Base-by-base conservation (phyloP, 495 filamentous ascomycete genomes). In the Parathielavia appendiculata region DNA sequence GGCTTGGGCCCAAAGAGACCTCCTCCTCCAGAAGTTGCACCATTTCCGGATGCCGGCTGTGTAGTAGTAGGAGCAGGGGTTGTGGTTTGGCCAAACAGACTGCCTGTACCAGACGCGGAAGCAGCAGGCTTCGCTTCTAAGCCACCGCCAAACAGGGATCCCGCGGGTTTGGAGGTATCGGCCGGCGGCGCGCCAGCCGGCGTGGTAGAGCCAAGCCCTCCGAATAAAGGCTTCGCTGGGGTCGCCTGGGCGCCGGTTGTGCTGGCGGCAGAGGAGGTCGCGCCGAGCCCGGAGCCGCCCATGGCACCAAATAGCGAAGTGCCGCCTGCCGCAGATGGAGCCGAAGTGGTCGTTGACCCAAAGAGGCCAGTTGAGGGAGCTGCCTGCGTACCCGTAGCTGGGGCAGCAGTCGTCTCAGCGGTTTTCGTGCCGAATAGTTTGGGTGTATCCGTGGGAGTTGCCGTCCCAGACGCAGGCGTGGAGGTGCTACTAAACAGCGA, bases 361-460 rank as follows among this genome's bases (percentile, higher is more conserved):
- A 68, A 68, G 8, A 67, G 30, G 16, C 53, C 26, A 20, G 59
- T 22, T 13, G 60, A 35, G 20, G 66, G 20, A 20, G 66, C 54
- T 22, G 63, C 41, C 12, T 57, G 59, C 11, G 65, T 36, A 26
- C 49, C 35, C 9, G 61, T 10, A 11, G 65, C 53, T 32, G 67
- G 50, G n/a, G 65, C 51, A 16, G 70, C 41, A 11, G 72, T 62
- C 17, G 79, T 47, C 52, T 59, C 30, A 8, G 69, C 62, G 17
- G 64, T 66, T 40, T 70, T 70, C 55, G 61, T 73, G 38, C 70
- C 73, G 63, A 82, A 81, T 4, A 66, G 43, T 14, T 41, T 41
- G 7, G 54, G 48, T 40, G 54, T 44, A 6, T 61, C 56, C 1
- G 68, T 50, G 11, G 62, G 57, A 6, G 49, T 59, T 14, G 61